A percentile compares a stretch with the other conserved stretches of the same genome.
phyloP scores from a whole-genome alignment of 1,139 yeast genomes.

The Candida dubliniensis region DNA sequence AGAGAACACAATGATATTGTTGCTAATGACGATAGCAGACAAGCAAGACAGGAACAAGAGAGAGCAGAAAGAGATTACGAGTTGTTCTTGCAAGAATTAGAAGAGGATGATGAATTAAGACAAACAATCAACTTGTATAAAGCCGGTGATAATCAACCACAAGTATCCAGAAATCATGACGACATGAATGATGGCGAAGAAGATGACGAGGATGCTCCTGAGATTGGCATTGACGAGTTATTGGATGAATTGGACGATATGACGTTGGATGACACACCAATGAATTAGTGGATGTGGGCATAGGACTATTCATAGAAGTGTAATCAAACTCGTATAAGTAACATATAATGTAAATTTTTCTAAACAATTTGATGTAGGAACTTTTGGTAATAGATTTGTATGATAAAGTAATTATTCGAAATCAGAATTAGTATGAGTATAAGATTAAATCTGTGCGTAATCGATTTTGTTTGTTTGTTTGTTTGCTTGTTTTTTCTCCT shows the following conservation, averaged over 20 bases:
- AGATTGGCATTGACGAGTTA: conserved; percentile 75
- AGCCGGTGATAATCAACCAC: conserved; percentile 37
- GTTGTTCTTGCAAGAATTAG: conserved; percentile 92
- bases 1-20: conserved; percentile 87
- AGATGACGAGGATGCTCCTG: conserved; percentile 75
- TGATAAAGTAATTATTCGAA: too few relatives aligned
- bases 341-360: too few relatives aligned
- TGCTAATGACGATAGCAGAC: conserved; percentile 74
- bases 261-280: conserved; percentile 62
- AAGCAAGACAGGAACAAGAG: conserved; percentile 85
- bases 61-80: conserved; percentile 95
- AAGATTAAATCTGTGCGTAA: too few relatives aligned
- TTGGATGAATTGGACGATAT: conserved; percentile 91
- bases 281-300: conserved; percentile 15
- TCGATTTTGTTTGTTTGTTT: too few relatives aligned
- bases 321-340: too few relatives aligned
- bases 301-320: too few relatives aligned
- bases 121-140: conserved; percentile 87
- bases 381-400: too few relatives aligned
- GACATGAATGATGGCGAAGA: conserved; percentile 44
- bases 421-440: too few relatives aligned
- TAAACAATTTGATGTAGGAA: too few relatives aligned
- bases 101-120: conserved; percentile 94
- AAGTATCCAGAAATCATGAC: conserved; percentile 28
- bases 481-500: too few relatives aligned